Evolutionary conservation across 371 early-diverging fungal genomes (phyloP), one percentile per base, ranked within the genome.

Genomic region (Mortierella sp.): DNA sequence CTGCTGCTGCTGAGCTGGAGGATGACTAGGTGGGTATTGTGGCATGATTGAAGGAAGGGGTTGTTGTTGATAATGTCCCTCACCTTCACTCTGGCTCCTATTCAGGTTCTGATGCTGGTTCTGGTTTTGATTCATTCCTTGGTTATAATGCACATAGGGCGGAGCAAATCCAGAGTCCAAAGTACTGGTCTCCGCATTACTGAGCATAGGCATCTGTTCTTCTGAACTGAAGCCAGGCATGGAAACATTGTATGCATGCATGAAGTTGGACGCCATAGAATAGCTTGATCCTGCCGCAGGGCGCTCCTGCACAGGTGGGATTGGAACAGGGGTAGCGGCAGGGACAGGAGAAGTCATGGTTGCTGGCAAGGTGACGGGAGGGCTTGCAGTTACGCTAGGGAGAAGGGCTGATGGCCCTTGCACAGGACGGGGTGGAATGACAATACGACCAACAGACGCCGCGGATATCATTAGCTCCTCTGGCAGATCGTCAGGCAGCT

Each of bases 401-500:
- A 50, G 37, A 19, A 73, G 34, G 15, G 50, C 42, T 2, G 63
- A 49, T 12, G 75, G 75, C 19, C 68, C 68, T 19, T 57, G 68
- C 9, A 46, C 31, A 27, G 67, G 68, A 26, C 75, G 68, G 15
- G 75, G 48, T 12, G 75, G 68, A 17, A 59, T 32, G 9, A 27
- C 28, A 31, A 58, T 42, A 1, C 68, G 67, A 53, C 68, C 64
- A 15, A 73, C 63, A 9, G 56, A 32, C 9, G 75, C 75, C 21
- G 75, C 75, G 21, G 75, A 67, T 27, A 56, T 50, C 75, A 73
- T 67, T 21, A 73, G 64, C 24, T 73, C 75, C 19, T 73, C 68
- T 15, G 75, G 75, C 7, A 73, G 60, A 0, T 73, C 68, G 6
- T n/a, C 53, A 1, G 75, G 75, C 6, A 67, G 31, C 12, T 67